Evolutionary conservation across 257 asterid genomes (phyloP).

Genomic region (Fraxinus pennsylvanica): DNA sequence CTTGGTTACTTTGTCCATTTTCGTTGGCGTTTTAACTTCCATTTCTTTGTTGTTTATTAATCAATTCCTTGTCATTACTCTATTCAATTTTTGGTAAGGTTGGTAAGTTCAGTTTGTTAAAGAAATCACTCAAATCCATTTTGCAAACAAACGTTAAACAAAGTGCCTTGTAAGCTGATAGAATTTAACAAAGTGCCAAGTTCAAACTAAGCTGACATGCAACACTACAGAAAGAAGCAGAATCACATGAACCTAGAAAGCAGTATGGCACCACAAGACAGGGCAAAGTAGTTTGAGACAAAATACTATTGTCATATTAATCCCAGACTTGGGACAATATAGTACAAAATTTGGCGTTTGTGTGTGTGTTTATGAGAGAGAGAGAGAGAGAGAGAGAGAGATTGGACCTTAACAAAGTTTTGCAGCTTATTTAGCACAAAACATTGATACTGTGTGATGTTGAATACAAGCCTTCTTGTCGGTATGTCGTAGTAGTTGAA

Average conservation of each 20-base stretch:
- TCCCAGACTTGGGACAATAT: neutral
- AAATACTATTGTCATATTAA: neutral
- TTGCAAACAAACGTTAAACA: too few species aligned
- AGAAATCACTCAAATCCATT: too few species aligned
- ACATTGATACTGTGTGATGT: constrained; percentile 47
- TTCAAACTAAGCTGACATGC: neutral
- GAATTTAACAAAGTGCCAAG: neutral
- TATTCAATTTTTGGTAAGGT: too few species aligned
- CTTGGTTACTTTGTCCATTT: too few species aligned
- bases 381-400: neutral
- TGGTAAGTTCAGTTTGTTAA: too few species aligned
- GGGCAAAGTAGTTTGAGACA: neutral
- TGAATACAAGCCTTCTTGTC: constrained; percentile 45
- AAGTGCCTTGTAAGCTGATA: constrained; percentile 37
- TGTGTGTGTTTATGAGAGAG: neutral
- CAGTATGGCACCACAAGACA: neutral
- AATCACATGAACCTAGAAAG: neutral
- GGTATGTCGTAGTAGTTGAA: constrained; percentile 58
- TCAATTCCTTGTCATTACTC: too few species aligned
- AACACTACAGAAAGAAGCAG: neutral
- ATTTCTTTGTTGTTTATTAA: too few species aligned
- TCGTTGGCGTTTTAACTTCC: too few species aligned
- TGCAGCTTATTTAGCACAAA: constrained; percentile 50
- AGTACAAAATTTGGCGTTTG: neutral
- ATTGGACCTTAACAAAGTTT: constrained; percentile 49